A percentile compares a stretch with the other conserved stretches of the same genome.
Evolutionary conservation across 441 rosid genomes (phyloP).

Genomic region (Sinapis alba): DNA sequence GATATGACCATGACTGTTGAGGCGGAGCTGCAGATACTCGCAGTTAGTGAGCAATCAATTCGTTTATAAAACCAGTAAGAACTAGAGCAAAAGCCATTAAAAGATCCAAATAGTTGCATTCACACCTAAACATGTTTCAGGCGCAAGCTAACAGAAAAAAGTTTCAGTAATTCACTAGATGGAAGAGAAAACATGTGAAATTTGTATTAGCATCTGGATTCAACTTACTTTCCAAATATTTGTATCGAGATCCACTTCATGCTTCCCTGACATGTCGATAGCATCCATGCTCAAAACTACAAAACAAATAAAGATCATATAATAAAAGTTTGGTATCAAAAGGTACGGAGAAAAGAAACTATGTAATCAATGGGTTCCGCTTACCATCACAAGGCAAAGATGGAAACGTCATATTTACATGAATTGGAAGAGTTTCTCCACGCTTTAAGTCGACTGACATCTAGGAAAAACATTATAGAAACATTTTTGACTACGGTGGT

Average conservation of each 20-base stretch:
- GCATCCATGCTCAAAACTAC: slow-evolving; percentile 96
- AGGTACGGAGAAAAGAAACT: slow-evolving; percentile 3
- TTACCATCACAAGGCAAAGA: slow-evolving; percentile 97
- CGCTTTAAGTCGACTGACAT: slow-evolving; percentile 98
- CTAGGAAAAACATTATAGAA: slow-evolving; percentile 45
- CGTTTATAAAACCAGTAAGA: slow-evolving; percentile 7
- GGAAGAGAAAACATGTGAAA: slow-evolving; percentile 9
- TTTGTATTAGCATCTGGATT: slow-evolving; percentile 11
- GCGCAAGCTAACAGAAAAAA: background rate
- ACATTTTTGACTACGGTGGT: background rate
- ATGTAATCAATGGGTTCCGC: slow-evolving; percentile 27
- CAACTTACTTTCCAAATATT: slow-evolving; percentile 90
- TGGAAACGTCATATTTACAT: slow-evolving; percentile 96
- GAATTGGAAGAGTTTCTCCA: slow-evolving; percentile 97
- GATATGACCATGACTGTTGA: slow-evolving; percentile 79
- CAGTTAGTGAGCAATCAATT: slow-evolving; percentile 29
- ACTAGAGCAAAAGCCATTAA: background rate
- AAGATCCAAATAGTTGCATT: slow-evolving; percentile 12
- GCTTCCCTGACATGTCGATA: slow-evolving; percentile 99
- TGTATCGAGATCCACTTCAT: slow-evolving; percentile 99
- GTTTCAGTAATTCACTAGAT: background rate
- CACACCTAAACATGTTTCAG: background rate
- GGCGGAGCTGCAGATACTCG: slow-evolving; percentile 79
- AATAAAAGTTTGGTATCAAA: slow-evolving; percentile 14
- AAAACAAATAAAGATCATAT: slow-evolving; percentile 19